Base-by-base conservation (phyloP, 768 basidiomycete genomes). In the Coprinellus micaceus region DNA sequence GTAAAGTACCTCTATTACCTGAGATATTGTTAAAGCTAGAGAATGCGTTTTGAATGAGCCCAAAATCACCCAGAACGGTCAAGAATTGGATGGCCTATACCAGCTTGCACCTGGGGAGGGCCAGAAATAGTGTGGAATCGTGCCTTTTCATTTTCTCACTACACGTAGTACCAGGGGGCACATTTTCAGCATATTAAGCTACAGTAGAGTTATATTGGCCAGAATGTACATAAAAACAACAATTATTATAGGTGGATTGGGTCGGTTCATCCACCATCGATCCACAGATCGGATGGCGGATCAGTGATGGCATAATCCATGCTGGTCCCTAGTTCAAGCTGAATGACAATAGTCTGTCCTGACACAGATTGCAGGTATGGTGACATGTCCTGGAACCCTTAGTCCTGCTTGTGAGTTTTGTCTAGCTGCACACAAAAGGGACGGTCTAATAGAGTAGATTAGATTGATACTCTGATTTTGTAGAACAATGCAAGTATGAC, bases 221-320 rank as follows among this genome's bases (percentile, higher is more conserved):
- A 19, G 10, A 44, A 7, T 11, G 9, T 44, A 44, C 41, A 22
- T 7, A 44, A 11, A 13, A 11, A 13, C 21, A 13, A 44, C 9
- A 44, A 11, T 13, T 13, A 10, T 13, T 19, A 11, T 10, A 33
- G 19, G 30, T 21, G 22, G 24, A 25, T 54, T 9, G 41, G 54
- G 41, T 51, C 40, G 60, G 37, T 62, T 52, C 17, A 19, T 47
- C 46, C 56, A 54, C 51, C 33, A 61, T 58, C 50, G 24, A 45
- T 40, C 41, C 47, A 30, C 24, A 30, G 41, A 13, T 13, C 19
- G 41, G 41, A 44, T 44, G 41, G 7, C 41, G 21, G 41, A 44
- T 33, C 29, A 41, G 29, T 25, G 12, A 45, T 28, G 40, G 56
- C 59, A 13, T 59, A 63, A 10, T 56, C 45, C 19, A n/a, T 37